Base-by-base conservation (phyloP, 176 grass and related monocot genomes). In the Triticum dicoccoides region DNA sequence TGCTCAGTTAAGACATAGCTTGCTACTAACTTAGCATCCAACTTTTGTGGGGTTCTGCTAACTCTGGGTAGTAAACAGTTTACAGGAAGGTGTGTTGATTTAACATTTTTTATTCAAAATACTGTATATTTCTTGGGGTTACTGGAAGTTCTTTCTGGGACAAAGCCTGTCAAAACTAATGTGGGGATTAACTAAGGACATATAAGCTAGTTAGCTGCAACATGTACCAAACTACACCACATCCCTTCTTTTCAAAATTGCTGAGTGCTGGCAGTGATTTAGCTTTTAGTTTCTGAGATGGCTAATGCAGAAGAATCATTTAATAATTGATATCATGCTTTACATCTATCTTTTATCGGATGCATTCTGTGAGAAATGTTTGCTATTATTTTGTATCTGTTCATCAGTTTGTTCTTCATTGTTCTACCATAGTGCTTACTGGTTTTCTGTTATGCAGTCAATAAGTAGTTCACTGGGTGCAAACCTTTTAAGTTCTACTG, bases 391-490 rank as follows among this genome's bases (percentile, higher is more conserved):
- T 66, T 72, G 10, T 69, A 23, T 39, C 15, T 73, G 12, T 79
- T 78, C 47, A 34, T 65, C 59, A 81, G 14, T 61, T 13, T 78
- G 64, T 39, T 73, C 18, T 25, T 54, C 33, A 5, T 78, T 79
- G 4, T 66, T 84, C 45, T 83, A 83, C 20, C 25, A 68, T 44
- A 47, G n/a, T 80, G 81, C 47, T 84, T 45, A 91, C 77, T 33
- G 38, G 35, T 87, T 86, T 82, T 49, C 76, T n/a, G 25, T 89
- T 11, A 15, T 92, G 81, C 88, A 98, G 96, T 82, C 86, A 80
- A 70, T 89, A 82, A 96, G 61, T 86, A 96, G 84, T 84, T 96
- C 80, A 35, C 83, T 98, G 51, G 91, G 89, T 76, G 90, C 80
- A 80, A 98, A 92, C 69, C 88, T 98, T 92, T 92, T 87, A 80